Evolutionary conservation across 805 yeast species (phyloP), one percentile per base, ranked within the genome.

Genomic region (Yamadazyma akitaensis): DNA sequence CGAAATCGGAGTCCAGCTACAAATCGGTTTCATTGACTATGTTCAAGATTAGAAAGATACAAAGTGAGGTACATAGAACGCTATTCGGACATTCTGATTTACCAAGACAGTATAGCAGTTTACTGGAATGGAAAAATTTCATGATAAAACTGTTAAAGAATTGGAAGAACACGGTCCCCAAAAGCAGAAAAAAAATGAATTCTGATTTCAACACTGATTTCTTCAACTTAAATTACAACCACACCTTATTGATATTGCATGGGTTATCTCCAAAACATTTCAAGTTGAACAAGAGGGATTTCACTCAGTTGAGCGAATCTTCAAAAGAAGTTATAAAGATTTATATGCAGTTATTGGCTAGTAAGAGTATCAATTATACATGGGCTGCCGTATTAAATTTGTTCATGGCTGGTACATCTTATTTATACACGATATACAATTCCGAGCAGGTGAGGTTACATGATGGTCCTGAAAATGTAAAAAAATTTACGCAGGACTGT

Each of bases 361-460:
- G 73, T 25, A 78, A 77, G 55, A 71, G 79, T 40, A 75, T 89
- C 49, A 88, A 88, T 62, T 90, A 87, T 63, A 88, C 96, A 0
- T 90, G 97, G 97, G 91, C 90, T 1, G 94, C 95, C 0, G 91
- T 88, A 2, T 96, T 89, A 62, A 89, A 88, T 60, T 69, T 88
- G 44, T 88, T 88, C 60, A 84, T 87, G 85, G 91, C 96, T 0
- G 95, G 96, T 0, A 85, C 92, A 24, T 85, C 96, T 1, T 89
- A 81, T 55, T 68, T 90, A 37, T 89, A 86, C 60, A 78, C 90
- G 0, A 72, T 88, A 12, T 89, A 86, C 61, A 85, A 85, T 60
- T 79, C 87, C 32, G 72, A 72, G n/a, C 76, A 73, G 40, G 79
- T 77, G 2, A 62, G 84, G 18, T 59, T 64, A 5, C 65, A 66